Evolutionary conservation across 2,329 filamentous ascomycete species (phyloP).

Genomic region (Lecanoromycetidae sp.): DNA sequence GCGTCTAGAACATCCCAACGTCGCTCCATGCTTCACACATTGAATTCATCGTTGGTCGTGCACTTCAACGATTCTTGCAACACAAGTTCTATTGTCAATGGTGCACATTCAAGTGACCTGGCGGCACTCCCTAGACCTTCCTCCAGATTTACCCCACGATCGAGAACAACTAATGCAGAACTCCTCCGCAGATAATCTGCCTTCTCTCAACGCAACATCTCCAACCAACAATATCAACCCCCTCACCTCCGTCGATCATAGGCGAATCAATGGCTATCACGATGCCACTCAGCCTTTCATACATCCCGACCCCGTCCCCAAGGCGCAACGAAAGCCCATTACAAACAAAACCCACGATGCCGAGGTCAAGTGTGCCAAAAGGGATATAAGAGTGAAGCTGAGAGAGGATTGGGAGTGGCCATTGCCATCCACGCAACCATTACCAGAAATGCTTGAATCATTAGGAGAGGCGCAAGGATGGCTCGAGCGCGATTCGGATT

Average conservation of each 20-base stretch:
- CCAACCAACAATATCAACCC: background rate
- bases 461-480: slow-evolving; percentile 1
- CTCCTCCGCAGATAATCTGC: slow-evolving; percentile 4
- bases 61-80: too few relatives aligned
- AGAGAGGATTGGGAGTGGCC: slow-evolving; percentile 32
- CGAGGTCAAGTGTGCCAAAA: slow-evolving; percentile 31
- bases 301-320: slow-evolving; percentile 17
- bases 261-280: slow-evolving; percentile 3
- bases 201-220: slow-evolving; percentile 5
- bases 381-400: slow-evolving; percentile 29
- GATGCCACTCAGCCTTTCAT: slow-evolving; percentile 7
- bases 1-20: too few relatives aligned
- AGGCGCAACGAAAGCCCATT: slow-evolving; percentile 19
- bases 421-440: background rate
- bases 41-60: too few relatives aligned
- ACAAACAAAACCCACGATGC: slow-evolving; percentile 27
- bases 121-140: background rate
- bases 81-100: background rate
- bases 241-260: too few relatives aligned
- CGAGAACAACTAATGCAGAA: too few relatives aligned
- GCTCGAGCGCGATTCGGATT: slow-evolving; percentile 14
- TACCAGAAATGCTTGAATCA: background rate
- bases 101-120: slow-evolving; percentile 1
- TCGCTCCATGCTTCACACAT: too few relatives aligned
- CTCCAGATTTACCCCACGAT: background rate